Evolutionary conservation across 495 filamentous ascomycete genomes (phyloP), one percentile per base, ranked within the genome.

Genomic region (Sabuloglossum arenarium): DNA sequence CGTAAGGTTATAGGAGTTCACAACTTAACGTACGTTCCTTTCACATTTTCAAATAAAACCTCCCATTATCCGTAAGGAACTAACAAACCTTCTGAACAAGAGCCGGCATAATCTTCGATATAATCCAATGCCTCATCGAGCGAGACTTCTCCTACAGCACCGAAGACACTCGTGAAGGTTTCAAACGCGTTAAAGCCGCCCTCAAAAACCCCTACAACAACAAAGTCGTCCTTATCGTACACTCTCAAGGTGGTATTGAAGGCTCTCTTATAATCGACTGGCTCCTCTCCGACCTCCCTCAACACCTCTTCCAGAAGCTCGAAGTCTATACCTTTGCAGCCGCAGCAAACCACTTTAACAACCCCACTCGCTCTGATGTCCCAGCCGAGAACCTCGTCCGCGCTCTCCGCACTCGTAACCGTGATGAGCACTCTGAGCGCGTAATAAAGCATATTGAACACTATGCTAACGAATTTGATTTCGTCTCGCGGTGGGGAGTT

Each of bases 161-260:
- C 0, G 66, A 68, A 24, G 85, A 88, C 61, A 73, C 85, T 42
- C 76, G 88, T 0, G 63, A 73, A 3, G 69, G 70, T 6, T 75
- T 73, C 56, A 61, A 57, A 8, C 55, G 71, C 31, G 73, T 87
- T 61, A 84, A 84, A 61, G 66, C 71, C 19, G 69, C 70, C 19
- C 70, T 86, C 24, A 73, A 78, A 58, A 68, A 79, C 50, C 75
- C 71, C 0, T 61, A 72, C 19, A 77, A 80, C 60, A 74, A 76
- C 24, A 90, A 86, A 61, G 77, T 91, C 14, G 71, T 93, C 55
- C 73, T 93, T 24, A 76, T 93, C 47, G 71, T 86, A 30, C 88
- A 94, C 64, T 85, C 80, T 21, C 87, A 93, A 64, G 88, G 88
- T 1, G 88, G 77, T 16, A 85, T 93, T 57, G 80, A 89, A 64